These are phyloP conservation scores for Immersiella caudata DNA, from an alignment of 495 filamentous ascomycete genomes.

Conservation along the genomic window DNA sequence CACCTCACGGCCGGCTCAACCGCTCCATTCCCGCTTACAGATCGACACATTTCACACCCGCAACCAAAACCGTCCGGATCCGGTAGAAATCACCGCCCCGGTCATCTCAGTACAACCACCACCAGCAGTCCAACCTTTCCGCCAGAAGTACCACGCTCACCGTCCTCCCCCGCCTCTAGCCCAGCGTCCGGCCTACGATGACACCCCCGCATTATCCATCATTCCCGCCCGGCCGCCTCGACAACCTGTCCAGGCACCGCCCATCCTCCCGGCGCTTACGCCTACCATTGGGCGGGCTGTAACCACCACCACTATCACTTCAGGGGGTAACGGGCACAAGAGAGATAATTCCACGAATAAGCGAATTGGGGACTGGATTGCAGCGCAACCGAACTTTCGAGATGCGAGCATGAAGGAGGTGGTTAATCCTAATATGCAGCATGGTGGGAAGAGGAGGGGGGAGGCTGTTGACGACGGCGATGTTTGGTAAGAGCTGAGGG, in stretches of 20 bases:
- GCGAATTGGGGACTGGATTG: conserved; percentile 16
- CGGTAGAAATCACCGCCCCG: conserved; percentile 3
- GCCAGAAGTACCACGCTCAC: not conserved
- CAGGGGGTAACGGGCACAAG: not conserved
- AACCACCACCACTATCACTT: not conserved
- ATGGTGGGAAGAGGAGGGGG: not conserved
- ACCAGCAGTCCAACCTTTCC: not conserved
- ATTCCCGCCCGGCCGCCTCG: not conserved
- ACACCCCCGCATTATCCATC: not conserved
- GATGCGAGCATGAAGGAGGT: not conserved
- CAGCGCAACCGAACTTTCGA: not conserved
- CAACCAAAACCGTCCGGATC: not conserved
- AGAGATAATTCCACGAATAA: not conserved
- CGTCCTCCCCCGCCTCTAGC: not conserved
- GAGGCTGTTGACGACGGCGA: not conserved
- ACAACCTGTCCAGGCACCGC: not conserved
- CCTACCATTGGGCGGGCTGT: not conserved
- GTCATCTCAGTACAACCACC: not conserved
- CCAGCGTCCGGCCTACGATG: not conserved
- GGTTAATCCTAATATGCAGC: not conserved
- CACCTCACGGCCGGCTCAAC: conserved; percentile 18
- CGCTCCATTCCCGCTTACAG: conserved; percentile 10
- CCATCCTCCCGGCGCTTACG: not conserved
- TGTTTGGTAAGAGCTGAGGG: not conserved
- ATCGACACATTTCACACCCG: conserved; percentile 9